Conservation (phyloP, 805 yeast species). For the Suhomyces pyralidae region DNA sequence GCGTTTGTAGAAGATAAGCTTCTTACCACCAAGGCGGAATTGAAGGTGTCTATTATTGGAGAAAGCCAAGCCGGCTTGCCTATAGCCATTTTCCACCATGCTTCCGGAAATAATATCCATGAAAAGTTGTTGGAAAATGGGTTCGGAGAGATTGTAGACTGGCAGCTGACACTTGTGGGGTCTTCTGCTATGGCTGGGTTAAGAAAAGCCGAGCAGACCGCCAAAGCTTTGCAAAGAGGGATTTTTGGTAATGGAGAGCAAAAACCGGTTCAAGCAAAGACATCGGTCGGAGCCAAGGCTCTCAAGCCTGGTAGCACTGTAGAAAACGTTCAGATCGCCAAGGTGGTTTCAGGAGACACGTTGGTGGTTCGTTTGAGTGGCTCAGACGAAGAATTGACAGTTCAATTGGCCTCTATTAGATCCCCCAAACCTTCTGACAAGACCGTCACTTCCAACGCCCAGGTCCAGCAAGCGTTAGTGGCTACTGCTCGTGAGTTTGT, state of each 20-base stretch:
- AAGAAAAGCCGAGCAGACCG: constrained; percentile 63
- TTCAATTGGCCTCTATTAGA: constrained; percentile 73
- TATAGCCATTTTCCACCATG: constrained; percentile 58
- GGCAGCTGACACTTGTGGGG: constrained; percentile 74
- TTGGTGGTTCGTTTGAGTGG: constrained; percentile 46
- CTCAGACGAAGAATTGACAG: constrained; percentile 54
- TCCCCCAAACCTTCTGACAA: constrained; percentile 68
- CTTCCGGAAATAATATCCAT: constrained; percentile 71
- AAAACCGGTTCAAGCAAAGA: constrained; percentile 3
- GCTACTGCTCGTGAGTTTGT: constrained; percentile 72
- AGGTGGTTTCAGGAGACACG: constrained; percentile 69
- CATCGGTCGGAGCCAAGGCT: constrained; percentile 7
- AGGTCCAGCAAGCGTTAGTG: constrained; percentile 49
- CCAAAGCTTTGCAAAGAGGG: constrained; percentile 56
- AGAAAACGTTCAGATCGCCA: constrained; percentile 52
- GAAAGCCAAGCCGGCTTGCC: constrained; percentile 60
- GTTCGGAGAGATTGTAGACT: constrained; percentile 70
- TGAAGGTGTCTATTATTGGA: constrained; percentile 57
- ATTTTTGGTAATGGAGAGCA: constrained; percentile 48
- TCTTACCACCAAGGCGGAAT: constrained; percentile 52
- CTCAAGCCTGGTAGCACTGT: constrained; percentile 48
- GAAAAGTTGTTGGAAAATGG: constrained; percentile 67
- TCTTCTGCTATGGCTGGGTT: constrained; percentile 57
- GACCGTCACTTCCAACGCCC: constrained; percentile 34
- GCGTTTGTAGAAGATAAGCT: constrained; percentile 60